Evolutionary conservation across 1,139 yeast genomes (phyloP), one percentile per base, ranked within the genome.

Genomic region (Saccharomycopsis crataegensis): DNA sequence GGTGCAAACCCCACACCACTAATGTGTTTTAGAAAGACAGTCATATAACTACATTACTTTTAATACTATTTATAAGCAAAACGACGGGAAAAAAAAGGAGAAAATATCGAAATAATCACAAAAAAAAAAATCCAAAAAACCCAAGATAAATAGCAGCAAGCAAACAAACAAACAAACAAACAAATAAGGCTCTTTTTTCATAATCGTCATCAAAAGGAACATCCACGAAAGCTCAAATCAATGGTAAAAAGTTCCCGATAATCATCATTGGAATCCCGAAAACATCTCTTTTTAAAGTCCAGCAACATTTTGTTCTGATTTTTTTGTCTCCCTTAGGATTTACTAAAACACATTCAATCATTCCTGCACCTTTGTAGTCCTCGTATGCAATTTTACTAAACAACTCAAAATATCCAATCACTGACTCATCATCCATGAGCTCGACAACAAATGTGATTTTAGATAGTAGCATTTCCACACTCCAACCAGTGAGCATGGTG

Each of bases 231-330:
- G 11, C 3, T 11, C 40, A 11, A 36, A 36, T 11, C n/a, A 36
- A 43, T 44, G 97, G 96, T 62, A 91, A 71, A 65, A 91, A 93
- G 64, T 89, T 93, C 33, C 97, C 98, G 44, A 93, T 80, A 45
- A 93, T 86, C 96, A 91, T 91, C 91, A 93, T 86, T 14, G 99
- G 99, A 54, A 93, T 80, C 58, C 95, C 97, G 68, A 93, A 93
- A 37, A 91, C 84, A 67, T 93, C 98, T 61, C 97, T 74, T 64
- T 90, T 90, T 52, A 93, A 72, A 0, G 98, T 93, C 95, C 96
- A 88, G 64, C 87, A 83, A 63, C 96, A 85, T 22, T 90, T 80
- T 0, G 96, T 86, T 46, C 83, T 72, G 49, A 90, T 78, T 56
- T 75, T 40, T 61, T 67, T 55, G 52, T 66, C 61, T 66, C 71